Base-by-base conservation (phyloP, 768 basidiomycete species). In the Termitomyces sp. region DNA sequence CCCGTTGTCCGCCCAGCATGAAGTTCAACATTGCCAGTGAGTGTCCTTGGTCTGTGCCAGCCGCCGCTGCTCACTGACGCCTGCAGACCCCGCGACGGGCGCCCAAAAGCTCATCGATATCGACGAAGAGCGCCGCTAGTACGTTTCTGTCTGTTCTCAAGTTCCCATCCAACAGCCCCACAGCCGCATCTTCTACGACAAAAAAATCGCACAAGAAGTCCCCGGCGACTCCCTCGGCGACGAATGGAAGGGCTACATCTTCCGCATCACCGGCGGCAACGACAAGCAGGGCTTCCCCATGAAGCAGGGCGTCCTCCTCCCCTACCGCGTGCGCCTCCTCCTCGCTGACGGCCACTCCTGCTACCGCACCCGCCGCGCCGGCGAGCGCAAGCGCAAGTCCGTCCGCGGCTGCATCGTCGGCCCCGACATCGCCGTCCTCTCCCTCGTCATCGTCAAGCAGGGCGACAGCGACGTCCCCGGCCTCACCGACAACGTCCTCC, bases 201-300 rank as follows among this genome's bases (percentile, higher is more conserved):
- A 96, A 88, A 91, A 91, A 78, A 94, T 98, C 79, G 70, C 93
- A 30, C 93, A 96, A 72, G 95, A 98, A 78, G 92, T 98, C 68
- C 82, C 93, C 49, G 92, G 83, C 61, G 95, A 97, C 79, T 74
- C 87, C 56, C 76, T 98, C 66, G 94, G 95, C 68, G 91, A 96
- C 72, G 96, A 98, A 81, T 98, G 86, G 84, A 93, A 91, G 74
- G 96, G 96, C 59, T 98, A 97, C 80, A 78, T 98, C 74, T 86
- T 97, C 83, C 89, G 94, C 69, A 91, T 99, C 80, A 95, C 93
- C 33, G 95, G 95, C 69, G 93, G 96, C 64, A 98, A 98, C 82
- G 95, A 98, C 87, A 93, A 94, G 80, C 93, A 95, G 75, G 94
- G 95, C 71, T 96, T 97, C 84, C 94, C 95, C 50, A 97, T 98